These are phyloP conservation scores for Aspergillus panamensis DNA, from an alignment of 495 filamentous ascomycete species.

Conservation along the genomic window DNA sequence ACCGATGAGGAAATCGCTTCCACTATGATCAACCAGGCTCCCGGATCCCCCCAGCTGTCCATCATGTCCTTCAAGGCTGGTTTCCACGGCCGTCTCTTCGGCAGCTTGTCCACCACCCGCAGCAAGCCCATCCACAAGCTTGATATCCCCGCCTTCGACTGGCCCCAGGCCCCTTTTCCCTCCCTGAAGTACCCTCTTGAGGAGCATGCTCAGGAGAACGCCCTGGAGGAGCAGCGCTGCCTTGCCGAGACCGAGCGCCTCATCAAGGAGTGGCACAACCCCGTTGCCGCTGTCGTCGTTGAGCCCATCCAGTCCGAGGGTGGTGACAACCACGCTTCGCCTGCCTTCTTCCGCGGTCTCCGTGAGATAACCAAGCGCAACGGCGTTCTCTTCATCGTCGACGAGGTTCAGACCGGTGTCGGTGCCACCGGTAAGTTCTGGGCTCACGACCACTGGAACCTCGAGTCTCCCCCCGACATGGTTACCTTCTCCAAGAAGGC, in stretches of 20 bases:
- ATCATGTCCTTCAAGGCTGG: constrained; percentile 91
- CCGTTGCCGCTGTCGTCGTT: constrained; percentile 85
- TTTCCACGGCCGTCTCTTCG: constrained; percentile 97
- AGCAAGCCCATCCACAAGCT: constrained; percentile 98
- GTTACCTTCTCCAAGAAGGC: constrained; percentile 99
- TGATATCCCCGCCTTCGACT: constrained; percentile 97
- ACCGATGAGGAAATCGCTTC: constrained; percentile 72
- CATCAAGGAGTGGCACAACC: constrained; percentile 76
- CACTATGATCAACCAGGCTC: constrained; percentile 80
- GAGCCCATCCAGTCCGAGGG: constrained; percentile 98
- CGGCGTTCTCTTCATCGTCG: constrained; percentile 89
- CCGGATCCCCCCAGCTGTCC: constrained; percentile 78
- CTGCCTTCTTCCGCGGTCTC: constrained; percentile 86
- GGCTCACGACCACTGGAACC: constrained; percentile 97
- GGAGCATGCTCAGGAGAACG: constrained; percentile 77
- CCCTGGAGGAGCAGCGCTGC: constrained; percentile 75
- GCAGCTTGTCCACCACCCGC: constrained; percentile 85
- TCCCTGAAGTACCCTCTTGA: constrained; percentile 86
- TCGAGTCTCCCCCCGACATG: constrained; percentile 86
- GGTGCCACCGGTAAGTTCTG: constrained; percentile 94
- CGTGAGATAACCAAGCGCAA: constrained; percentile 82
- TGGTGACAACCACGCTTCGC: constrained; percentile 96
- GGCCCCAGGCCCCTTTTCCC: constrained; percentile 95
- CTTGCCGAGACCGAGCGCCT: constrained; percentile 86
- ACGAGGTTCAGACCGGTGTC: constrained; percentile 97